Percentiles rank a stretch among this genome's conserved stretches.
Conservation (phyloP, 108 stramenopile genomes). For the Skeletonema menzelii region DNA sequence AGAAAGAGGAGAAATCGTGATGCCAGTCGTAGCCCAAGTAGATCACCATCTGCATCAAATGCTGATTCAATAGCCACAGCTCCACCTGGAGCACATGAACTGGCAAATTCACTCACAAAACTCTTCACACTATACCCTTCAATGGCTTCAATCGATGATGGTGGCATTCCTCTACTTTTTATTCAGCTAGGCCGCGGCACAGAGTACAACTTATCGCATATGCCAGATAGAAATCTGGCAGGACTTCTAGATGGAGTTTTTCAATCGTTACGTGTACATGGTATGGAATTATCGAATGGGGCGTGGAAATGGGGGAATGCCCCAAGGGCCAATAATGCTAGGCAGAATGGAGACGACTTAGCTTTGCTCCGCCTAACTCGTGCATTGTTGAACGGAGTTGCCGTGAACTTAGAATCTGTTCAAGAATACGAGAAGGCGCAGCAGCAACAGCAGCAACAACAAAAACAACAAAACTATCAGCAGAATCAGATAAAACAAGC, state of each 20-base stretch:
- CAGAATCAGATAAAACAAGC: background rate
- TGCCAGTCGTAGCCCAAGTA: background rate
- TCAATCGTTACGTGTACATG: slow-evolving; percentile 24
- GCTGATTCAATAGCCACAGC: slow-evolving; percentile 13
- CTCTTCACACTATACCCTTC: slow-evolving; percentile 40
- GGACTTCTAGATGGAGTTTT: slow-evolving; percentile 40
- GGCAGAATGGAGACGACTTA: slow-evolving; percentile 25
- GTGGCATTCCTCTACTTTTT: slow-evolving; percentile 41
- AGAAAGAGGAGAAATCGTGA: background rate
- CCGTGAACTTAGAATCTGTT: slow-evolving; percentile 63
- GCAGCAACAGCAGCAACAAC: slow-evolving; percentile 3
- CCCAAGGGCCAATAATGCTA: background rate
- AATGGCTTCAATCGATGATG: slow-evolving; percentile 42
- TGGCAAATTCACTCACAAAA: slow-evolving; percentile 32
- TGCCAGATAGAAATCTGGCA: slow-evolving; percentile 45
- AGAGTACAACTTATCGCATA: slow-evolving; percentile 41
- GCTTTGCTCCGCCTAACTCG: slow-evolving; percentile 50
- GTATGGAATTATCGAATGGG: slow-evolving; percentile 34
- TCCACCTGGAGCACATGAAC: slow-evolving; percentile 47
- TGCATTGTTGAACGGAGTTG: slow-evolving; percentile 65
- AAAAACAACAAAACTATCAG: background rate
- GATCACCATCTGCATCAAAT: slow-evolving; percentile 8
- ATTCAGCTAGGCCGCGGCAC: slow-evolving; percentile 39
- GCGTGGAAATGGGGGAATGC: slow-evolving; percentile 40
- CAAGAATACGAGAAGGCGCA: slow-evolving; percentile 32